A percentile compares a stretch with the other conserved stretches of the same genome.
Conservation (phyloP, 1,284 basidiomycete genomes). For the Cryptococcus amylolentus region DNA sequence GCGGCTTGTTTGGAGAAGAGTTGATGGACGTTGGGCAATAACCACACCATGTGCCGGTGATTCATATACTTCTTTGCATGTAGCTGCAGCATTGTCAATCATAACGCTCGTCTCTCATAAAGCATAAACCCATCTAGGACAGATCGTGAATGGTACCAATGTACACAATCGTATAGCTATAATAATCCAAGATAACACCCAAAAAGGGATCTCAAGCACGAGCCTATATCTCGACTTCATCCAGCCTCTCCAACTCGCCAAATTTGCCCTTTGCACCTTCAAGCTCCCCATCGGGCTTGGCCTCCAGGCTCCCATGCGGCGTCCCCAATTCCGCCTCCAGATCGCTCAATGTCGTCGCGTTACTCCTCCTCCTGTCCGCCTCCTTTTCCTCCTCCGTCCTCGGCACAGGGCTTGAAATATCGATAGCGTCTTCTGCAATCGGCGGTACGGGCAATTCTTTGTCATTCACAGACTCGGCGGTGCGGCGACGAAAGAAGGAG, state of each 20-base stretch:
- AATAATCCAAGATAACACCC: not conserved
- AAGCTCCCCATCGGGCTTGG: not conserved
- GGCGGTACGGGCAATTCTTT: not conserved
- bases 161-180: no score
- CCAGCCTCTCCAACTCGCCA: not conserved
- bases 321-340: constrained; percentile 17
- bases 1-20: constrained; percentile 43
- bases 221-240: constrained; percentile 1
- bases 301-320: constrained; percentile 4
- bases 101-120: not conserved
- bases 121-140: not conserved
- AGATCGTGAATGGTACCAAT: no score
- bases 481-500: constrained; percentile 21
- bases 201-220: not conserved
- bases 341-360: constrained; percentile 16
- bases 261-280: not conserved
- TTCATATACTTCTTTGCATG: not conserved
- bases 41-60: not conserved
- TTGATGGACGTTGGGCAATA: constrained; percentile 35
- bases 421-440: not conserved
- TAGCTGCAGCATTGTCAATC: not conserved
- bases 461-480: not conserved
- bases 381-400: constrained; percentile 2
- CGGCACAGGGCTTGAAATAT: constrained; percentile 11
- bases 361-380: constrained; percentile 6